Evolutionary conservation across 78 protist species (phyloP), one percentile per base, ranked within the genome.

Genomic region (Dictyostelium capitatum): DNA sequence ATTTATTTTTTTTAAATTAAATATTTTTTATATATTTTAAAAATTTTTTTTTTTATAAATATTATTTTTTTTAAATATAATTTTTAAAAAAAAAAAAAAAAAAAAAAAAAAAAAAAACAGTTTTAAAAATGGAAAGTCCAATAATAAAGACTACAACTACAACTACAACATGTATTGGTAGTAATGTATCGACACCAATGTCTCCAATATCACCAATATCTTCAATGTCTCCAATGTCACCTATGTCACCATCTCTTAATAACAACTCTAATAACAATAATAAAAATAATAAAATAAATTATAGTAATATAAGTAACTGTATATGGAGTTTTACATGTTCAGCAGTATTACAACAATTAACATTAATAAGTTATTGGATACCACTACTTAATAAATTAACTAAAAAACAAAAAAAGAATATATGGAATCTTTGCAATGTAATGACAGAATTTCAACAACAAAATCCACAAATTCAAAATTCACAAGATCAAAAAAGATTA

Each of bases 291-390:
- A 62, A 62, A 11, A 23, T 2, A 6, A 23, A 62, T 62, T 25
- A 62, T 62, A 10, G 4, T 10, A 62, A 62, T 62, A 23, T 25
- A n/a, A 62, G 28, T 25, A 25, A 59, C n/a, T 72, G 53, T 32
- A 72, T 83, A 32, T 83, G 92, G 92, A 67, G 50, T 48, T 59
- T 12, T 62, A 6, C 43, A 23, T 47, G 57, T 32, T 75, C 82
- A 25, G 53, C 92, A 6, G 70, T 41, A 6, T 41, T 84, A 8
- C 92, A 84, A 59, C 92, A 84, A 46, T 46, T 84, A 25, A 15
- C 53, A 10, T 28, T 41, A 10, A 20, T 84, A 12, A 8, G 10
- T 0, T 56, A 43, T 8, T 84, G 92, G 92, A 32, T 37, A 11
- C 92, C 92, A 32, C 59, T 56, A 7, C 59, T 84, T 7, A 81